phyloP scores from a whole-genome alignment of 306 rosid genomes.

The Quercus berberidifolia region DNA sequence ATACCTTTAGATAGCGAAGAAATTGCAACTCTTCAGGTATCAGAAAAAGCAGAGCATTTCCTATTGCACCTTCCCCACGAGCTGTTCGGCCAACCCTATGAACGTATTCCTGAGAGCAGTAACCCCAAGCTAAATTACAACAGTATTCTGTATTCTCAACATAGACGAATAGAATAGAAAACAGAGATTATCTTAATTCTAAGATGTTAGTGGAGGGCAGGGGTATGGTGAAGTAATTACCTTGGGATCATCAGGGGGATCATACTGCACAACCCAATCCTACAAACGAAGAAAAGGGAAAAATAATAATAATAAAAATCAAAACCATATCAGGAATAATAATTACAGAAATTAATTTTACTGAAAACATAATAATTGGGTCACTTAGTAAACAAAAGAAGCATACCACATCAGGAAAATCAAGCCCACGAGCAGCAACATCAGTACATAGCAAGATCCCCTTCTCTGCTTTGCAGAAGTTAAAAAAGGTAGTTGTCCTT shows the following conservation, averaged over 20 bases:
- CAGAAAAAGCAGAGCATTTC: background rate
- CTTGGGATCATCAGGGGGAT: constrained; percentile 99
- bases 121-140: constrained; percentile 8
- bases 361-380: no score
- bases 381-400: background rate
- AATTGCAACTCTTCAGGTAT: constrained; percentile 5
- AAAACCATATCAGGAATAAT: background rate
- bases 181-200: background rate
- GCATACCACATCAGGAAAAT: constrained; percentile 2
- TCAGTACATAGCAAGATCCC: no score
- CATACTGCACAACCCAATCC: constrained; percentile 99
- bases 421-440: constrained; percentile 5
- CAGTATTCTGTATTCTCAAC: background rate
- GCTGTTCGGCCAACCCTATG: constrained; percentile 99
- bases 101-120: constrained; percentile 72
- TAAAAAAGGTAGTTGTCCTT: constrained; percentile 45
- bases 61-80: constrained; percentile 74
- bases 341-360: background rate
- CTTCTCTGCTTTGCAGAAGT: no score
- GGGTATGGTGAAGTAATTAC: constrained; percentile 26
- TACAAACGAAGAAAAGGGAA: constrained; percentile 30
- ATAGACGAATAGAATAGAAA: background rate
- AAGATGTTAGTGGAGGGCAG: background rate
- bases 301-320: background rate
- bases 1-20: background rate